Percentiles rank a stretch among this genome's conserved stretches.
Evolutionary conservation across 176 grass and related monocot species (phyloP).

Genomic region (Oropetium thomaeum): DNA sequence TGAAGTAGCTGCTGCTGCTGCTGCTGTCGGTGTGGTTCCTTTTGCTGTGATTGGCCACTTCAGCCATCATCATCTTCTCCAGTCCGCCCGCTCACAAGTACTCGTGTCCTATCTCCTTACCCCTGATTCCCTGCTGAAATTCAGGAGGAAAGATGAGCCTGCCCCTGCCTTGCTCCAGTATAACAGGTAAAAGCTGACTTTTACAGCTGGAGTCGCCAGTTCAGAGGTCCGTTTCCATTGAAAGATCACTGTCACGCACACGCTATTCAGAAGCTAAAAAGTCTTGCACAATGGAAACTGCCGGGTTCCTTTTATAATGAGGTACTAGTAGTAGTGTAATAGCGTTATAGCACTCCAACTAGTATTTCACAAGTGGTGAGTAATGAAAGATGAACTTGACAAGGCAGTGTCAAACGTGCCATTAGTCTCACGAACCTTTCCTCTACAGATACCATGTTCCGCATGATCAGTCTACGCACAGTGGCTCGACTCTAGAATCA

Average conservation of each 20-base stretch:
- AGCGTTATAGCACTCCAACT: slow-evolving; percentile 11
- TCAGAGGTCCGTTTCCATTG: slow-evolving; percentile 36
- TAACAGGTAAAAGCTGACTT: slow-evolving; percentile 34
- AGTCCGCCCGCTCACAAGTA: background rate
- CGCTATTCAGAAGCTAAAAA: slow-evolving; percentile 10
- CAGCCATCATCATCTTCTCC: slow-evolving; percentile 84
- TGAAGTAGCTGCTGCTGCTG: too few species aligned
- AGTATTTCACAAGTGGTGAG: background rate
- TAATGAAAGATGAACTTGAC: slow-evolving; percentile 19
- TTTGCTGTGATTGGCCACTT: slow-evolving; percentile 66
- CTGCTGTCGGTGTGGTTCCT: slow-evolving; percentile 47
- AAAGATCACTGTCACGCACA: slow-evolving; percentile 27
- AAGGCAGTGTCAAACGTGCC: slow-evolving; percentile 28
- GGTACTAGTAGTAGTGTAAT: too few species aligned
- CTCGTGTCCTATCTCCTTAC: background rate
- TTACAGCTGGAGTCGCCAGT: slow-evolving; percentile 37
- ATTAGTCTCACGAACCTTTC: background rate
- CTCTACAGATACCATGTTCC: background rate
- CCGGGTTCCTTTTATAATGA: slow-evolving; percentile 2
- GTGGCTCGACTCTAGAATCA: background rate
- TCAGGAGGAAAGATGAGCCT: slow-evolving; percentile 8
- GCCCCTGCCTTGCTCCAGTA: background rate
- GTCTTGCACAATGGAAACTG: slow-evolving; percentile 6
- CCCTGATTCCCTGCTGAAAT: slow-evolving; percentile 35
- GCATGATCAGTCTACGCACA: background rate